Percentiles rank a stretch among this genome's conserved stretches.
Evolutionary conservation across 1,284 basidiomycete genomes (phyloP).

Genomic region (Trametes sp.): DNA sequence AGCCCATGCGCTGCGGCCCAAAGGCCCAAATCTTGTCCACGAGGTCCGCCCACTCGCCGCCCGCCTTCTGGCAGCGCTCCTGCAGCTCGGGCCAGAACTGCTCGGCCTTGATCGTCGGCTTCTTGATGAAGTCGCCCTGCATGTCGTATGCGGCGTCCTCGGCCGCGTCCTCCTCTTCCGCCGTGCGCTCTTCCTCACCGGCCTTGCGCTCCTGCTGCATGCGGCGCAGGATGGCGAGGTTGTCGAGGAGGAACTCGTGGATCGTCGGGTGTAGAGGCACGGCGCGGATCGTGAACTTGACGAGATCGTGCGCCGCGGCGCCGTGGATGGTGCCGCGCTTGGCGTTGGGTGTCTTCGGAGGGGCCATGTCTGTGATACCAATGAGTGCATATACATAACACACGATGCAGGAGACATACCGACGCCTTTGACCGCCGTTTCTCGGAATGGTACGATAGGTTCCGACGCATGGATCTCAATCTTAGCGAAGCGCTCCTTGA

Average conservation of each 20-base stretch:
- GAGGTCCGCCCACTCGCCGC: conserved; percentile 84
- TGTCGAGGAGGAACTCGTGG: conserved; percentile 80
- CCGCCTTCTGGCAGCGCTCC: conserved; percentile 71
- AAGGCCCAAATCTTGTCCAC: conserved; percentile 88
- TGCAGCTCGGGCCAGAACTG: conserved; percentile 85
- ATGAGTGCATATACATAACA: no score
- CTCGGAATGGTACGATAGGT: conserved; percentile 97
- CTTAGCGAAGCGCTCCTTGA: conserved; percentile 93
- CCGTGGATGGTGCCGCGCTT: conserved; percentile 84
- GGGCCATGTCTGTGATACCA: conserved; percentile 76
- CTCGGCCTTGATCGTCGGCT: conserved; percentile 71
- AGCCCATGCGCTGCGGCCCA: conserved; percentile 88
- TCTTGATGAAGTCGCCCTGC: conserved; percentile 64
- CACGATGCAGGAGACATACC: conserved; percentile 55
- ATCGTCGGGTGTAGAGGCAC: conserved; percentile 77
- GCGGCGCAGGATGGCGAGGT: conserved; percentile 65
- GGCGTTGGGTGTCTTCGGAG: conserved; percentile 78
- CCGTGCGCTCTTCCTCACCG: conserved; percentile 42
- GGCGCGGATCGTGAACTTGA: conserved; percentile 88
- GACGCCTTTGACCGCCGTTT: conserved; percentile 86
- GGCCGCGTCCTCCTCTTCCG: conserved; percentile 48
- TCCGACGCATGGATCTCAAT: conserved; percentile 94
- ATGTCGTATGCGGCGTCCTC: conserved; percentile 52
- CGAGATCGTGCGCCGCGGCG: conserved; percentile 71
- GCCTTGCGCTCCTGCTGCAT: conserved; percentile 57